Evolutionary conservation across 129 eudicot species (phyloP).

Genomic region (carrot (Daucus carota)): DH1_v3.0 NC_030382.2:55352001-55352500

Average conservation of each 20-base stretch:
- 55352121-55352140: conserved; percentile 35
- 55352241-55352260: conserved; percentile 2
- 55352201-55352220: conserved; percentile 31
- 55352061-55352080: conserved; percentile 58
- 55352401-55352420: neutral
- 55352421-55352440: neutral
- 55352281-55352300: neutral
- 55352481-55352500: no score
- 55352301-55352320: neutral
- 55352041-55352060: conserved; percentile 91
- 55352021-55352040: conserved; percentile 58
- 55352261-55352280: neutral
- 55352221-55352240: conserved; percentile 20
- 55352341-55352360: neutral
- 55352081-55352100: conserved; percentile 64
- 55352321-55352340: neutral
- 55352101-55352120: conserved; percentile 33
- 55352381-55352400: neutral
- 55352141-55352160: conserved; percentile 45
- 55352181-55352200: conserved; percentile 49
- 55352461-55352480: neutral
- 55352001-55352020: conserved; percentile 66
- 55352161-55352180: conserved; percentile 37
- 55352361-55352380: neutral
- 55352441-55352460: neutral